Evolutionary conservation across 2,329 filamentous ascomycete genomes (phyloP), one percentile per base, ranked within the genome.

Genomic region (Leptographium radiaticola): DNA sequence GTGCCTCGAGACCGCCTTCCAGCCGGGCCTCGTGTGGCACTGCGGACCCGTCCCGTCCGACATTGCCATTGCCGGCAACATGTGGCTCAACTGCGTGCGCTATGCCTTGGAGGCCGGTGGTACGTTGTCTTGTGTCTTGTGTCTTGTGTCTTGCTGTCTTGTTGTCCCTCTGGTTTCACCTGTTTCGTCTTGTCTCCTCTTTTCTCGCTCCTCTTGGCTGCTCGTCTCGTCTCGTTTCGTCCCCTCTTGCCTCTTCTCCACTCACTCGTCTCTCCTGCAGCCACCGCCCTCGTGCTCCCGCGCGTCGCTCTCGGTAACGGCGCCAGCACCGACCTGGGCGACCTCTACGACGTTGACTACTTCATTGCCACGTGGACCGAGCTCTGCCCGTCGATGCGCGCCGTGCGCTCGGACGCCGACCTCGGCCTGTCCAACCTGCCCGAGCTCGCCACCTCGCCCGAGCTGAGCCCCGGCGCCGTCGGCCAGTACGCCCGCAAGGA

Each of bases 1-100:
- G 45, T 71, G 65, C 60, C 60, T 61, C 13, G 59, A 52, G 6
- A 66, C 58, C 10, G 56, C 52, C 33, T 69, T 66, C 64, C 62
- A 61, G 6, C 60, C 62, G 4, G 65, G 67, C 10, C 59, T 71
- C 33, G 63, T 70, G n/a, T 66, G 70, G 59, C 63, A 66, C 36
- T 66, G 70, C 42, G 64, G 61, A 7, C 59, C 65, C 30, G 63
- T 65, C 12, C 63, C 64, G 10, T 68, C 68, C 16, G 68, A 66
- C 2, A 63, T 71, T 20, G 67, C 63, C 11, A 67, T 68, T 49
- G 61, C 67, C 7, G 62, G 65, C 51, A 66, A 67, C 53, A 64
- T 65, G 39, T 60, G 68, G 53, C 58, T 70, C 44, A 67, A 67
- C 54, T 70, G 68, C 57, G 51, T 70, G 15, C 63, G 66, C 49